Conservation (phyloP, 176 grass and related monocot species). For the Musa beccarii region DNA sequence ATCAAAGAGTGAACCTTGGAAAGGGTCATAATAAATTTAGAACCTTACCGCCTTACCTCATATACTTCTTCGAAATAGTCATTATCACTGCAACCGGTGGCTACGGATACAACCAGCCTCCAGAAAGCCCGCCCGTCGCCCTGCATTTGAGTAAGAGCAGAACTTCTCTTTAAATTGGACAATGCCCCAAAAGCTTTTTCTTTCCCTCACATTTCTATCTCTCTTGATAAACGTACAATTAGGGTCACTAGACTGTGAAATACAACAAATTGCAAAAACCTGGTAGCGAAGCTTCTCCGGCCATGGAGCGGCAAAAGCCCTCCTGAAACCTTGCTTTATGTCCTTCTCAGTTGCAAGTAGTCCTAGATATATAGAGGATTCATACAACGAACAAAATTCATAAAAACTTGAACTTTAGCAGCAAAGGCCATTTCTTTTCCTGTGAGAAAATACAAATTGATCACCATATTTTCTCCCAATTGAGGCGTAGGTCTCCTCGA, state of each 20-base stretch:
- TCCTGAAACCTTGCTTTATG: conserved; percentile 77
- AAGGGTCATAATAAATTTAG: not conserved
- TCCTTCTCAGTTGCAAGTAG: conserved; percentile 28
- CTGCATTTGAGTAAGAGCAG: conserved; percentile 25
- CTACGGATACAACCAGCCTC: conserved; percentile 65
- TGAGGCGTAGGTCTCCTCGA: conserved; percentile 57
- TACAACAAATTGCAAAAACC: conserved; percentile 21
- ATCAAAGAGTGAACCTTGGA: not conserved
- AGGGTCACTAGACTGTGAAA: not conserved
- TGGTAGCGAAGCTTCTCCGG: conserved; percentile 80
- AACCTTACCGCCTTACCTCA: conserved; percentile 46
- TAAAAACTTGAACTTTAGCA: not conserved
- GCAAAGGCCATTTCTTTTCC: not conserved
- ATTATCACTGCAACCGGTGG: conserved; percentile 46
- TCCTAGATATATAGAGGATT: conserved; percentile 19
- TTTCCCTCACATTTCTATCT: not conserved
- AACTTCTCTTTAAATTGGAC: conserved; percentile 10
- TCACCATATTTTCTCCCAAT: conserved; percentile 67
- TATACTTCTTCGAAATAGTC: conserved; percentile 90
- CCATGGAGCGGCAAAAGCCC: conserved; percentile 72
- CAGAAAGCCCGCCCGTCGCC: conserved; percentile 80
- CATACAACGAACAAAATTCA: not conserved
- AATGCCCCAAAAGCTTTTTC: not conserved
- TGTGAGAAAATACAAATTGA: not conserved
- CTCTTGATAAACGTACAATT: too few species aligned